Conservation (phyloP, 495 filamentous ascomycete species). For the Bathelium albidoporum region DNA sequence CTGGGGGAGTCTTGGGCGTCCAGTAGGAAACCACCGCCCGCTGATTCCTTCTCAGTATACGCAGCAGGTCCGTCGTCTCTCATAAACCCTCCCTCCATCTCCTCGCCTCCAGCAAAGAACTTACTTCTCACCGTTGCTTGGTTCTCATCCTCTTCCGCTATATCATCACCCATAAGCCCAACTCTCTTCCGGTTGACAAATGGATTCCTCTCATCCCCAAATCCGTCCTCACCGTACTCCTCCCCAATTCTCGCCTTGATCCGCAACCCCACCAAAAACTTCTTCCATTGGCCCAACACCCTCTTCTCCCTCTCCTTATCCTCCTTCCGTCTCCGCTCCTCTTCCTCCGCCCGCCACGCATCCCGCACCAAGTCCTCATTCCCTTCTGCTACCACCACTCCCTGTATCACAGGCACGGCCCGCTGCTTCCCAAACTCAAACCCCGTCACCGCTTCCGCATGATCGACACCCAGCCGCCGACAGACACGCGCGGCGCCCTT, state of each 20-base stretch:
- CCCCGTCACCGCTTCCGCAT: constrained; percentile 87
- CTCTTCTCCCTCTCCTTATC: constrained; percentile 69
- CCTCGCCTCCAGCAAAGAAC: constrained; percentile 16
- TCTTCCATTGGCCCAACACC: constrained; percentile 71
- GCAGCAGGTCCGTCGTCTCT: constrained; percentile 18
- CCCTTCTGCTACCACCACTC: constrained; percentile 78
- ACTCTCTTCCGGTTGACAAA: constrained; percentile 25
- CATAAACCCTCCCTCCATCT: constrained; percentile 20
- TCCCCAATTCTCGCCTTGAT: constrained; percentile 68
- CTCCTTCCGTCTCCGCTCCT: constrained; percentile 66
- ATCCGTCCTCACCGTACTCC: constrained; percentile 49
- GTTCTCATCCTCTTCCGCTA: not conserved
- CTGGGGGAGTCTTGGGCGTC: not conserved
- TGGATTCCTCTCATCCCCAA: constrained; percentile 35
- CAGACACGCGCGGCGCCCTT: constrained; percentile 69
- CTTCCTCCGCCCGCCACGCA: constrained; percentile 69
- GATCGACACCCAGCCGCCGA: constrained; percentile 74
- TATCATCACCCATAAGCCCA: not conserved
- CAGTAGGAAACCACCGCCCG: not conserved
- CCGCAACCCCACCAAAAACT: constrained; percentile 72
- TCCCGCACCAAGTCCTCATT: constrained; percentile 65
- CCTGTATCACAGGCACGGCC: constrained; percentile 83
- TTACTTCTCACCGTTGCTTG: constrained; percentile 16
- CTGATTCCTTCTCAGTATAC: not conserved
- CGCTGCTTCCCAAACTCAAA: constrained; percentile 93